Conservation (phyloP, 2,329 filamentous ascomycete species). For the Chaetomiaceae sp. region DNA sequence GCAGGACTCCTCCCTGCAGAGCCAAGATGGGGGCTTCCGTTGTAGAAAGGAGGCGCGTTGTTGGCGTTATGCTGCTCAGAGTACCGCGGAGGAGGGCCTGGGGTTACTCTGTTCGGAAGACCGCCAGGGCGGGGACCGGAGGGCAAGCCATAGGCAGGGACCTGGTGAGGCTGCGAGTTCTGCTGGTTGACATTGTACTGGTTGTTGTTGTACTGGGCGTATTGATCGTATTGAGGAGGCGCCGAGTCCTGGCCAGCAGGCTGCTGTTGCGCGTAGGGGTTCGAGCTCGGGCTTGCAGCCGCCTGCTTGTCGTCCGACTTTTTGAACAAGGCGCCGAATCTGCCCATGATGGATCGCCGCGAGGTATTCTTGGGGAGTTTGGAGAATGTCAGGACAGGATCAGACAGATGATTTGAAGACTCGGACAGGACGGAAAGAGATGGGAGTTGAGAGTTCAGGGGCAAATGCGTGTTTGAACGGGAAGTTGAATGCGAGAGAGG, state of each 20-base stretch:
- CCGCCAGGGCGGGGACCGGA: slow-evolving; percentile 31
- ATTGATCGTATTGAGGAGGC: slow-evolving; percentile 29
- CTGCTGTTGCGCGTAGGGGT: slow-evolving; percentile 53
- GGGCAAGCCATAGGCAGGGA: slow-evolving; percentile 15
- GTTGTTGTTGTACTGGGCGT: slow-evolving; percentile 24
- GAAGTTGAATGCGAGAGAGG: slow-evolving; percentile 8
- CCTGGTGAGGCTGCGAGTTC: slow-evolving; percentile 25
- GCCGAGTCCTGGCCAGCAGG: slow-evolving; percentile 50
- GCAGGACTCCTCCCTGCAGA: background rate
- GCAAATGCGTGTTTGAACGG: background rate
- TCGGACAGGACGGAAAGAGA: slow-evolving; percentile 2
- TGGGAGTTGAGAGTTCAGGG: slow-evolving; percentile 9
- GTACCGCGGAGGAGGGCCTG: slow-evolving; percentile 35
- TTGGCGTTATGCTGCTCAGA: background rate
- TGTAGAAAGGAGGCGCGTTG: background rate
- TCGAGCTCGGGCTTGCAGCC: slow-evolving; percentile 42
- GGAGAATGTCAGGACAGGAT: slow-evolving; percentile 3
- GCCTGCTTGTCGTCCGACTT: slow-evolving; percentile 45
- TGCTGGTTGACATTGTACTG: slow-evolving; percentile 25
- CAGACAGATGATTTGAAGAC: background rate
- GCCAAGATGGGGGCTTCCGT: background rate
- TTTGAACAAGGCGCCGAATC: slow-evolving; percentile 49
- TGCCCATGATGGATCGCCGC: slow-evolving; percentile 46
- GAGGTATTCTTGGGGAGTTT: slow-evolving; percentile 1
- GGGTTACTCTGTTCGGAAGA: slow-evolving; percentile 35